Percentiles rank a stretch among this genome's conserved stretches.
Conservation (phyloP, 1,284 basidiomycete species). For the Coriolopsis trogii region DNA sequence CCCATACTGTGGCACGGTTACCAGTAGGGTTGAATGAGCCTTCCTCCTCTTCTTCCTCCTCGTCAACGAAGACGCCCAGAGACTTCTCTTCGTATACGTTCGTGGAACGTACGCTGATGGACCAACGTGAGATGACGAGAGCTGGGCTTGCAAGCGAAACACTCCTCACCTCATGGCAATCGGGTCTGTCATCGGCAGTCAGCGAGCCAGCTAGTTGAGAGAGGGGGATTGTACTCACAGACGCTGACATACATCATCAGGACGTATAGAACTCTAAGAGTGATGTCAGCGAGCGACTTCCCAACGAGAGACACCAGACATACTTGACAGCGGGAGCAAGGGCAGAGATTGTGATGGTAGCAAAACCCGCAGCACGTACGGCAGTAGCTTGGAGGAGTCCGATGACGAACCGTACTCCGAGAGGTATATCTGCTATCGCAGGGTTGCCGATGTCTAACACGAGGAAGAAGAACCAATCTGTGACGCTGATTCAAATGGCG, state of each 20-base stretch:
- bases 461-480: conserved; percentile 87
- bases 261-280: conserved; percentile 55
- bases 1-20: conserved; percentile 67
- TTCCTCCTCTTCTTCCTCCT: conserved; percentile 48
- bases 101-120: conserved; percentile 86
- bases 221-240: conserved; percentile 28
- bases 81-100: conserved; percentile 97
- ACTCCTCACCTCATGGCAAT: conserved; percentile 36
- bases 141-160: no score
- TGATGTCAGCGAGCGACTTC: conserved; percentile 6
- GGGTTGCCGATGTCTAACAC: conserved; percentile 88
- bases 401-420: conserved; percentile 66
- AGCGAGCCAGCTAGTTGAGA: background rate
- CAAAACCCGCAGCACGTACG: conserved; percentile 90
- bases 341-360: conserved; percentile 67
- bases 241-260: conserved; percentile 58
- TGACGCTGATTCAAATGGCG: conserved; percentile 25
- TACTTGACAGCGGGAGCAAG: conserved; percentile 77
- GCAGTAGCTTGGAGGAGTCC: conserved; percentile 79
- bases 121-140: no score
- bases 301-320: conserved; percentile 19
- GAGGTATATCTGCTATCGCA: conserved; percentile 70
- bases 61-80: conserved; percentile 72
- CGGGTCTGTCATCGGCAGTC: conserved; percentile 32
- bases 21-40: conserved; percentile 49